Evolutionary conservation across 345 rosid genomes (phyloP).

Genomic region (Syzygium jambos): DNA sequence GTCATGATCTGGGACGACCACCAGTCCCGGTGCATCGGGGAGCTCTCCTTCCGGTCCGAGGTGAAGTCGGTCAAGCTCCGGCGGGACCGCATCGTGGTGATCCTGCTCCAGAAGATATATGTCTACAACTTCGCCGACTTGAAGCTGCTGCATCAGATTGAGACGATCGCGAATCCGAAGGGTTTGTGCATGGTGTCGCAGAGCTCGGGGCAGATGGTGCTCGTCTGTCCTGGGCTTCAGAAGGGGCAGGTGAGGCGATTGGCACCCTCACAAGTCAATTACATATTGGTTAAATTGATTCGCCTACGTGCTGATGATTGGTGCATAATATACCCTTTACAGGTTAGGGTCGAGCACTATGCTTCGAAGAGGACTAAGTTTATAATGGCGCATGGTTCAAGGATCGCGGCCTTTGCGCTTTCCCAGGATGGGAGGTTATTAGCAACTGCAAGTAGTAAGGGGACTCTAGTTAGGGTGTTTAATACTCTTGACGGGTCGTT

Average conservation of each 20-base stretch:
- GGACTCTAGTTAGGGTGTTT: conserved; percentile 41
- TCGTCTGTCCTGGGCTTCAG: conserved; percentile 30
- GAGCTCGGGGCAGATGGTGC: conserved; percentile 19
- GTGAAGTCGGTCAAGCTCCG: conserved; percentile 27
- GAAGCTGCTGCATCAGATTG: conserved; percentile 26
- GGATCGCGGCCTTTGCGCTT: conserved; percentile 22
- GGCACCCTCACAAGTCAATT: not conserved
- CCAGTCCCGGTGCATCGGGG: conserved; percentile 23
- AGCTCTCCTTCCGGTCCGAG: conserved; percentile 33
- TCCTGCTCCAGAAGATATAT: conserved; percentile 22
- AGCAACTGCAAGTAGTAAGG: conserved; percentile 44
- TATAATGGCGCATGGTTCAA: conserved; percentile 35
- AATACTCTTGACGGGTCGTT: conserved; percentile 30
- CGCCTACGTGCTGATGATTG: not conserved
- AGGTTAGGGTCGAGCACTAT: conserved; percentile 32
- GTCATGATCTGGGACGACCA: conserved; percentile 41
- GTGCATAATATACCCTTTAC: not conserved
- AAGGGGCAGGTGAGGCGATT: conserved; percentile 23
- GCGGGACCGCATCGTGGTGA: conserved; percentile 25
- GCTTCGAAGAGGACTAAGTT: conserved; percentile 28
- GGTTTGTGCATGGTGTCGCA: conserved; percentile 42
- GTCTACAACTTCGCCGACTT: conserved; percentile 31
- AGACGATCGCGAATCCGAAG: conserved; percentile 27
- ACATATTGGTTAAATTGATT: not conserved
- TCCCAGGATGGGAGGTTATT: conserved; percentile 32